phyloP scores from a whole-genome alignment of 2,329 filamentous ascomycete species.

The Daldinia sp. region DNA sequence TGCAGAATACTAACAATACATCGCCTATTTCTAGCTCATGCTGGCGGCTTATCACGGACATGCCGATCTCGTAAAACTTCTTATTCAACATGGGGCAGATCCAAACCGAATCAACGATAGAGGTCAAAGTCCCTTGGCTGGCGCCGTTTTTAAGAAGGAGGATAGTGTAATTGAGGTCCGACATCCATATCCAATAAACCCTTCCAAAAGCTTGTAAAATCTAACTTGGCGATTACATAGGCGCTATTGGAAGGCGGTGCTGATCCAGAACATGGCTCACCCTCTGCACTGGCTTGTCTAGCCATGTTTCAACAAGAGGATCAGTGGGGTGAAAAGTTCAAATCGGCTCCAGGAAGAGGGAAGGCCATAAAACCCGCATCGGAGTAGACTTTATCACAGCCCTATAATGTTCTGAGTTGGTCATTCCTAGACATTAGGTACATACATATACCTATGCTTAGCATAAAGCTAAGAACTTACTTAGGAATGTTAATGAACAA shows the following conservation, averaged over 20 bases:
- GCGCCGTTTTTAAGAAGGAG: constrained; percentile 79
- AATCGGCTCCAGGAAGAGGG: constrained; percentile 61
- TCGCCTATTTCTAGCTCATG: constrained; percentile 67
- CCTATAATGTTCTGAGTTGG: too few species aligned
- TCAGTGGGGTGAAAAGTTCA: constrained; percentile 63
- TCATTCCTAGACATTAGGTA: background rate
- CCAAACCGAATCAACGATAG: constrained; percentile 76
- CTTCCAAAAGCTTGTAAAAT: background rate
- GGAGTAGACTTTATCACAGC: background rate
- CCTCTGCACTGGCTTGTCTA: constrained; percentile 63
- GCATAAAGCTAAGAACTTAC: background rate
- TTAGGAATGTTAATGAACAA: background rate
- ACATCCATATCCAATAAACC: background rate
- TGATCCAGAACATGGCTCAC: constrained; percentile 65
- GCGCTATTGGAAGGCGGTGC: constrained; percentile 64
- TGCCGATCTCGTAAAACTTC: constrained; percentile 67
- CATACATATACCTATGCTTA: too few species aligned
- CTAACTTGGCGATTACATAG: constrained; percentile 45
- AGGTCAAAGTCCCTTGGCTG: constrained; percentile 76
- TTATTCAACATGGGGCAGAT: constrained; percentile 73
- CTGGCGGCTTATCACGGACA: constrained; percentile 78
- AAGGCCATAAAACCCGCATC: constrained; percentile 51
- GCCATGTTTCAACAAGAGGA: constrained; percentile 66
- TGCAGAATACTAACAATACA: background rate
- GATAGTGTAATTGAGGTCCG: constrained; percentile 70